Percentiles rank a stretch among this genome's conserved stretches.
Evolutionary conservation across 169 alveolate species (phyloP).

Genomic region (Plasmodium cynomolgi): DNA sequence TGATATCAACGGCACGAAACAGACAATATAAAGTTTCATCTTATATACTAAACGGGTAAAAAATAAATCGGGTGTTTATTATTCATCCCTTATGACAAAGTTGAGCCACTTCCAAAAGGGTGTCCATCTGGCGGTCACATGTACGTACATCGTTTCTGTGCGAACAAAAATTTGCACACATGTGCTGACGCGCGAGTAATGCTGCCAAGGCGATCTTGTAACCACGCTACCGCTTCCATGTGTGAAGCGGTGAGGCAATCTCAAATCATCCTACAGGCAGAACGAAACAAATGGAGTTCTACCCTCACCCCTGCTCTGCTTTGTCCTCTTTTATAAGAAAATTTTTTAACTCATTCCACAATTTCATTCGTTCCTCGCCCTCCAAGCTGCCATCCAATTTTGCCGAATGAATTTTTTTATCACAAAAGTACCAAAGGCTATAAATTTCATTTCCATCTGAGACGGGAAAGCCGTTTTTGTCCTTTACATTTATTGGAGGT

Average conservation of each 20-base stretch:
- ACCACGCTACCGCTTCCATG: not conserved
- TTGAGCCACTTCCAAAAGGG: not conserved
- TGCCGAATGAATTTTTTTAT: slow-evolving; percentile 75
- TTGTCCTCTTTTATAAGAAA: slow-evolving; percentile 76
- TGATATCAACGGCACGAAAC: not conserved
- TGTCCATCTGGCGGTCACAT: not conserved
- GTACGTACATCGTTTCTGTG: not conserved
- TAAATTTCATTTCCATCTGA: slow-evolving; percentile 81
- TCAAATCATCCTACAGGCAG: not conserved
- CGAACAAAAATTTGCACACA: not conserved
- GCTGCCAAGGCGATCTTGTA: not conserved
- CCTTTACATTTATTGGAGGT: slow-evolving; percentile 86
- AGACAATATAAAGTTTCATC: not conserved
- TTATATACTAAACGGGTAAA: not conserved
- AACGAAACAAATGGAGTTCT: not conserved
- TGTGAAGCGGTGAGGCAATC: not conserved
- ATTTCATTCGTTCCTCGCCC: slow-evolving; percentile 80
- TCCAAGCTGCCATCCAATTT: slow-evolving; percentile 84
- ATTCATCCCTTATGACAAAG: not conserved
- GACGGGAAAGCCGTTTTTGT: slow-evolving; percentile 85
- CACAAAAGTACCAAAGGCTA: slow-evolving; percentile 80
- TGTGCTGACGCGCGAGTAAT: not conserved
- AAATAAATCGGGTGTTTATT: not conserved
- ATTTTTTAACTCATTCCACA: slow-evolving; percentile 79
- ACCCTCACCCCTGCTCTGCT: too few species aligned